Conservation (phyloP, 2,329 filamentous ascomycete species). For the Zopfia rhizophila region DNA sequence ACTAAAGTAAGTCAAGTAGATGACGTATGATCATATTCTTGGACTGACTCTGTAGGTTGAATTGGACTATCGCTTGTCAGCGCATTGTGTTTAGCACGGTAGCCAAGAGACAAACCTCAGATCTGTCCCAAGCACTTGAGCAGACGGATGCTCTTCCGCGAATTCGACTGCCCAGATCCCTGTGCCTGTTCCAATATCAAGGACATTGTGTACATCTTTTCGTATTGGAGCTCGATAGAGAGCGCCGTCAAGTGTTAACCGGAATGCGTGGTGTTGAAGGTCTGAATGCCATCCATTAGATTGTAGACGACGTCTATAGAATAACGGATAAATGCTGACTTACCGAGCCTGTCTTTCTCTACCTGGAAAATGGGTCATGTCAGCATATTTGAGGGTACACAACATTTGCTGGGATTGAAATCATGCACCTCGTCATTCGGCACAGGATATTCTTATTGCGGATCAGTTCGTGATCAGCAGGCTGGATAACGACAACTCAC, state of each 20-base stretch:
- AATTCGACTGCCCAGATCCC: conserved; percentile 46
- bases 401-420: not conserved
- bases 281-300: conserved; percentile 20
- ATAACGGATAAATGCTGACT: conserved; percentile 1
- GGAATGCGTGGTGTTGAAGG: conserved; percentile 47
- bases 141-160: conserved; percentile 44
- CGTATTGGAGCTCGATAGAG: conserved; percentile 41
- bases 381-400: not conserved
- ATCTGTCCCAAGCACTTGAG: conserved; percentile 46
- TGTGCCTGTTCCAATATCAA: conserved; percentile 47
- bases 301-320: not conserved
- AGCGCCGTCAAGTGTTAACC: conserved; percentile 44
- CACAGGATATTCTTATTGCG: conserved; percentile 35
- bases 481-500: conserved; percentile 5
- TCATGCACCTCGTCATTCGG: conserved; percentile 44
- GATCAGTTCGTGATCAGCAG: conserved; percentile 1
- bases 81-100: not conserved
- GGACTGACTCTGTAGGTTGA: conserved; percentile 33
- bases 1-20: not conserved
- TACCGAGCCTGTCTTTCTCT: conserved; percentile 38
- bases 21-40: not conserved
- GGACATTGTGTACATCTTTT: conserved; percentile 38
- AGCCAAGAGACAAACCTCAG: conserved; percentile 37
- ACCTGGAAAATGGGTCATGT: conserved; percentile 23
- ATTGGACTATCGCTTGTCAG: conserved; percentile 33